phyloP scores from a whole-genome alignment of 495 filamentous ascomycete species.

The Xylaria palmicola region DNA sequence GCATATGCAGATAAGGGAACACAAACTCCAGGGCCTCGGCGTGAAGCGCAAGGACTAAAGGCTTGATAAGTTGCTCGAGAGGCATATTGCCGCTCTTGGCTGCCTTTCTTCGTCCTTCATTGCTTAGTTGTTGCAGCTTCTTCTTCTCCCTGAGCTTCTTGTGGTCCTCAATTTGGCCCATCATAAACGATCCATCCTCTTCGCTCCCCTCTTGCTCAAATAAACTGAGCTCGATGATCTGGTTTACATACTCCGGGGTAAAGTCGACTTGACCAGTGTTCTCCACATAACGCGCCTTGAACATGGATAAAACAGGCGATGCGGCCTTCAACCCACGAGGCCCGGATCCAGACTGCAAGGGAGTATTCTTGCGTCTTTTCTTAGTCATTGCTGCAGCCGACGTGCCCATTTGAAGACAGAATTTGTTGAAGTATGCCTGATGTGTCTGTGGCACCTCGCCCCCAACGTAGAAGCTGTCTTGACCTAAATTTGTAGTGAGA shows the following conservation, averaged over 20 bases:
- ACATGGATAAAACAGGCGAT: slow-evolving; percentile 32
- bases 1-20: slow-evolving; percentile 39
- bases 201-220: slow-evolving; percentile 18
- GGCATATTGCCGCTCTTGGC: slow-evolving; percentile 8
- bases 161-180: slow-evolving; percentile 16
- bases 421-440: slow-evolving; percentile 35
- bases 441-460: slow-evolving; percentile 26
- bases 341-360: slow-evolving; percentile 19
- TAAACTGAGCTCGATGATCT: slow-evolving; percentile 27
- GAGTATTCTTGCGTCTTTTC: slow-evolving; percentile 14
- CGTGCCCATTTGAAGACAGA: slow-evolving; percentile 36
- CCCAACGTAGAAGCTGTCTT: slow-evolving; percentile 31
- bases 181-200: slow-evolving; percentile 15
- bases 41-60: slow-evolving; percentile 21
- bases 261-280: slow-evolving; percentile 23
- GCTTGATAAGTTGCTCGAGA: slow-evolving; percentile 16
- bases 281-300: slow-evolving; percentile 26
- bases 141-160: slow-evolving; percentile 15
- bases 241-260: slow-evolving; percentile 27
- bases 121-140: neutral
- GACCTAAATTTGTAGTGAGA: slow-evolving; percentile 18
- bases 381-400: slow-evolving; percentile 28
- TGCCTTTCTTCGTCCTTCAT: slow-evolving; percentile 1
- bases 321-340: slow-evolving; percentile 28
- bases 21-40: slow-evolving; percentile 30